phyloP scores from a whole-genome alignment of 2,329 filamentous ascomycete species.

The Emmonsia crescens region DNA sequence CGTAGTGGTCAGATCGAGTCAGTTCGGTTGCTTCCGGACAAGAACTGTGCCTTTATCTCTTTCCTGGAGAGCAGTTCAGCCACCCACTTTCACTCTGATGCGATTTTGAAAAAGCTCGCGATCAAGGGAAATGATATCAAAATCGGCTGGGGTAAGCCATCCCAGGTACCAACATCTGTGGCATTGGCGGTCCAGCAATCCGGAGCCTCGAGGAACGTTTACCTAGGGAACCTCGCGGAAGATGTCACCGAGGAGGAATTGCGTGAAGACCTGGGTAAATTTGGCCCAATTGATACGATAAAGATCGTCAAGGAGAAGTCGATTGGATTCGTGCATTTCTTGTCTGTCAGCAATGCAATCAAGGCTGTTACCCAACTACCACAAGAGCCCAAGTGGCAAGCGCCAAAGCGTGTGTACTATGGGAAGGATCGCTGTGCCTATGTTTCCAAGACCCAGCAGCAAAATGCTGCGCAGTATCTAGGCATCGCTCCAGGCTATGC shows the following conservation, averaged over 20 bases:
- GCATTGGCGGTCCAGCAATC: slow-evolving; percentile 97
- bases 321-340: slow-evolving; percentile 94
- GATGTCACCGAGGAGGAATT: slow-evolving; percentile 86
- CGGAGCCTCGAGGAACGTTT: slow-evolving; percentile 91
- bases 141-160: slow-evolving; percentile 98
- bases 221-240: slow-evolving; percentile 84
- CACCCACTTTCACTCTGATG: slow-evolving; percentile 98
- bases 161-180: slow-evolving; percentile 93
- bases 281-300: slow-evolving; percentile 90
- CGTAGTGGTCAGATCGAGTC: slow-evolving; percentile 97
- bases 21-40: slow-evolving; percentile 90
- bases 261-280: slow-evolving; percentile 89
- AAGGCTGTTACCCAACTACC: slow-evolving; percentile 95
- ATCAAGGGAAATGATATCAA: slow-evolving; percentile 99
- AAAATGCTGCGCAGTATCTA: slow-evolving; percentile 95
- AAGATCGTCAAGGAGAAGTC: slow-evolving; percentile 97
- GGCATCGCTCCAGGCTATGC: slow-evolving; percentile 95
- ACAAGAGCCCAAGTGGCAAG: slow-evolving; percentile 93
- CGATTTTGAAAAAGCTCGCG: slow-evolving; percentile 97
- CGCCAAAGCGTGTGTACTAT: slow-evolving; percentile 91
- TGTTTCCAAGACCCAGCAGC: slow-evolving; percentile 98
- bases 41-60: slow-evolving; percentile 99
- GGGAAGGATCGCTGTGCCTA: slow-evolving; percentile 98
- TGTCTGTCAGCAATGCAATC: slow-evolving; percentile 96
- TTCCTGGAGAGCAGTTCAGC: slow-evolving; percentile 96